Percentiles rank a stretch among this genome's conserved stretches.
Evolutionary conservation across 768 basidiomycete species (phyloP).

Genomic region (Lactifluus volemus): DNA sequence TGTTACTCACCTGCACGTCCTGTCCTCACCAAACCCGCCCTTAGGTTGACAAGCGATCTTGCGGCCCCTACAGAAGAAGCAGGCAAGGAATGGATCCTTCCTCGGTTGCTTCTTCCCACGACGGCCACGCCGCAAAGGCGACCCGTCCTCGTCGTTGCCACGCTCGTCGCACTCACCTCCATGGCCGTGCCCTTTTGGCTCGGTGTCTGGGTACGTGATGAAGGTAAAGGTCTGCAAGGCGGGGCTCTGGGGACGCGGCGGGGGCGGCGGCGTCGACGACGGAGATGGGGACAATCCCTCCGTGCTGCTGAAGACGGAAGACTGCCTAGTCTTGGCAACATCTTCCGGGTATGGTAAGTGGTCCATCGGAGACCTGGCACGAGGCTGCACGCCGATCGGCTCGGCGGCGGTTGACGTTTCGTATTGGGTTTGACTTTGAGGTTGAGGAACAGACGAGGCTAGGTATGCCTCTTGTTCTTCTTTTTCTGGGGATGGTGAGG

Average conservation of each 20-base stretch:
- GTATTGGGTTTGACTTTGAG: background rate
- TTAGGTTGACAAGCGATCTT: constrained; percentile 34
- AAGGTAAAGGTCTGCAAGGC: constrained; percentile 8
- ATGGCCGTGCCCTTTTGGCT: background rate
- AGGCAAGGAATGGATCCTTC: constrained; percentile 32
- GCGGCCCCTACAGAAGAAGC: constrained; percentile 32
- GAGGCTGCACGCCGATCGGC: background rate
- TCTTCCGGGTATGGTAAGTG: constrained; percentile 18
- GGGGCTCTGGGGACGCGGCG: background rate
- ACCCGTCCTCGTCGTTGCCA: constrained; percentile 10
- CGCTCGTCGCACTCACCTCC: constrained; percentile 4
- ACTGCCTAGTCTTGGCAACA: background rate
- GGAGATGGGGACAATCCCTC: background rate
- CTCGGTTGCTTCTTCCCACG: constrained; percentile 24
- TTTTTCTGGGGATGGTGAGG: background rate
- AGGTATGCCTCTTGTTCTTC: background rate
- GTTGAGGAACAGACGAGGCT: background rate
- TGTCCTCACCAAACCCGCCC: constrained; percentile 24
- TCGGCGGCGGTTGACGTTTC: background rate
- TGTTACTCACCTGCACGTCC: constrained; percentile 29
- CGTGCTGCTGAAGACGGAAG: background rate
- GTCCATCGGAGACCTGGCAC: constrained; percentile 15
- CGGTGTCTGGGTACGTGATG: constrained; percentile 11
- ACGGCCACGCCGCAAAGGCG: constrained; percentile 23
- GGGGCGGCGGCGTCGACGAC: constrained; percentile 6